Conservation (phyloP, 2,329 filamentous ascomycete genomes). For the Colletotrichum noveboracense region DNA sequence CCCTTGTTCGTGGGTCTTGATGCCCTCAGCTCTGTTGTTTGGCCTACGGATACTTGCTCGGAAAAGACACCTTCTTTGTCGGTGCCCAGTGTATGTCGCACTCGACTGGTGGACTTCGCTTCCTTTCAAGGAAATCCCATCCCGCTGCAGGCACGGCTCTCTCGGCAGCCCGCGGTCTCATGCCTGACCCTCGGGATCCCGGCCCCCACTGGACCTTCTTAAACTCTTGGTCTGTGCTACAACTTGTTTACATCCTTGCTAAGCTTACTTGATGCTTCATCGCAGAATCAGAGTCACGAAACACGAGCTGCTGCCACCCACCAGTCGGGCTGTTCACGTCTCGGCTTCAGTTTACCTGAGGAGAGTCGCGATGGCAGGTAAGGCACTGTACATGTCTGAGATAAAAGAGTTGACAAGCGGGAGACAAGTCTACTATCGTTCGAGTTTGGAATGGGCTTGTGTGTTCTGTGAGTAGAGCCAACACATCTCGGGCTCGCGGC, state of each 20-base stretch:
- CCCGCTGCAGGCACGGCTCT: background rate
- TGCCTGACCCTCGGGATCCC: background rate
- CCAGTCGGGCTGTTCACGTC: accelerated
- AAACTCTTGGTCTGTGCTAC: background rate
- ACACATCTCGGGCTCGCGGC: background rate
- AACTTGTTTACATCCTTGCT: background rate
- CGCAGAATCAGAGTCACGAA: background rate
- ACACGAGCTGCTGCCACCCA: background rate
- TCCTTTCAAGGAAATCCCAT: background rate
- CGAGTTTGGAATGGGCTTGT: accelerated
- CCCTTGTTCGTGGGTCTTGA: background rate
- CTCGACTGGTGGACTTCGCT: background rate
- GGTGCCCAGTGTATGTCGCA: background rate
- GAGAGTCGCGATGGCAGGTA: background rate
- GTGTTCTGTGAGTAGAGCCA: background rate
- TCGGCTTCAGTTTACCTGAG: background rate
- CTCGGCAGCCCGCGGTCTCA: background rate
- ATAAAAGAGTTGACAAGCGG: accelerated
- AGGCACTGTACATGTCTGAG: background rate
- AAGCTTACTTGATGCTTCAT: background rate
- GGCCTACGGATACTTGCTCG: background rate
- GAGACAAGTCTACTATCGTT: background rate
- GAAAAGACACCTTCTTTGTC: background rate
- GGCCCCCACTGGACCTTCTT: background rate
- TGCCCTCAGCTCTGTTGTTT: background rate